phyloP scores from a whole-genome alignment of 2,329 filamentous ascomycete species.

The Aspergillus viridinutans region DNA sequence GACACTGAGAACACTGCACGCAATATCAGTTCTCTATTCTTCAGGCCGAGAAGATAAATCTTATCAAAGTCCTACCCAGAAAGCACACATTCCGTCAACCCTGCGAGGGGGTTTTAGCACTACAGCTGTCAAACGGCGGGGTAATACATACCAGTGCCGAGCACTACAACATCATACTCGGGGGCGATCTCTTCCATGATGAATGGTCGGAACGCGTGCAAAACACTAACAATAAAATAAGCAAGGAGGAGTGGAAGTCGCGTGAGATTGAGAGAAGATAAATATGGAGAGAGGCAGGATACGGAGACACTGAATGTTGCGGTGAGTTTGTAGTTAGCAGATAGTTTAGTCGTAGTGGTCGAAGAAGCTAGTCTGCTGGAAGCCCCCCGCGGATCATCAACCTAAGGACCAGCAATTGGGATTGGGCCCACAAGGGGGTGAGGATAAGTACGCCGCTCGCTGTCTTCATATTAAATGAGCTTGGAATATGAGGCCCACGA shows the following conservation, averaged over 20 bases:
- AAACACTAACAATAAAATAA: conserved; percentile 4
- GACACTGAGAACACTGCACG: conserved; percentile 79
- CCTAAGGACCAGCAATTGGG: conserved; percentile 2
- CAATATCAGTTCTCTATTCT: conserved; percentile 10
- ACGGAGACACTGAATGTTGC: conserved; percentile 1
- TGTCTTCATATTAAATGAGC: background rate
- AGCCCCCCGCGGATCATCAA: conserved; percentile 18
- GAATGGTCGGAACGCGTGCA: conserved; percentile 16
- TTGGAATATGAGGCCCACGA: background rate
- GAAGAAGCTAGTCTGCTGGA: background rate
- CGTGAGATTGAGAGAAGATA: conserved; percentile 11
- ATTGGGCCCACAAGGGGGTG: background rate
- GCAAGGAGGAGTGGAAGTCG: conserved; percentile 9
- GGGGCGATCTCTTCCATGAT: conserved; percentile 96
- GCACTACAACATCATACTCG: conserved; percentile 97
- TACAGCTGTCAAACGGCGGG: conserved; percentile 29
- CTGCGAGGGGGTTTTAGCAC: conserved; percentile 48
- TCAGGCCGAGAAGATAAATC: conserved; percentile 10
- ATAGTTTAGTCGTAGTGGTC: background rate
- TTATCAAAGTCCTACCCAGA: conserved; percentile 65
- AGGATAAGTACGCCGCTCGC: background rate
- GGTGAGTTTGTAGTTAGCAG: background rate
- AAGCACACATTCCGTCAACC: conserved; percentile 97
- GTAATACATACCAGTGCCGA: conserved; percentile 80
- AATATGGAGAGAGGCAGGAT: conserved; percentile 10